These are phyloP conservation scores for Elongisporangium anandrum DNA, from an alignment of 352 stramenopile species.

Conservation along the genomic window DNA sequence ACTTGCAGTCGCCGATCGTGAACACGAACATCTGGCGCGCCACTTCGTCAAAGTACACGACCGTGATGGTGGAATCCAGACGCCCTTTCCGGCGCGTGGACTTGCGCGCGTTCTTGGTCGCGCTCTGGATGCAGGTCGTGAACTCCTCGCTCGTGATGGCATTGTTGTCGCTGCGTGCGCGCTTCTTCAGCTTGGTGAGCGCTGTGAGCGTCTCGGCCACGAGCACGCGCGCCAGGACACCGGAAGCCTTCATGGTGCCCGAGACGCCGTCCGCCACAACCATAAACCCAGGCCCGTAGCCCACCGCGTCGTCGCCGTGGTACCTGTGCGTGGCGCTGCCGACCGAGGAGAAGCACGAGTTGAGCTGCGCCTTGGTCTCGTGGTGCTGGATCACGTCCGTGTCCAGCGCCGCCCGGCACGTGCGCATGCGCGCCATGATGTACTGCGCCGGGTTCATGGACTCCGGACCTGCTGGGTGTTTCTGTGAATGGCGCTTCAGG, in stretches of 20 bases:
- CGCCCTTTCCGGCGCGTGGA: constrained; percentile 71
- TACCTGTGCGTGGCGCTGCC: constrained; percentile 74
- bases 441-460: constrained; percentile 63
- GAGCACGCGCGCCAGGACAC: constrained; percentile 71
- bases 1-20: constrained; percentile 87
- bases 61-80: constrained; percentile 80
- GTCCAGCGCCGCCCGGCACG: constrained; percentile 53
- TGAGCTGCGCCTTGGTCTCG: constrained; percentile 9
- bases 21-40: constrained; percentile 76
- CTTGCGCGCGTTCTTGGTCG: constrained; percentile 71
- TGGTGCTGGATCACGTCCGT: constrained; percentile 19
- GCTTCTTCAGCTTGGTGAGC: constrained; percentile 70
- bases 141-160: constrained; percentile 61
- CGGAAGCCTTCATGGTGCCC: constrained; percentile 80
- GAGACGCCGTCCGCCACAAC: constrained; percentile 84
- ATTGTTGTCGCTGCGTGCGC: constrained; percentile 26
- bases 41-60: constrained; percentile 76
- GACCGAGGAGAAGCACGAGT: constrained; percentile 66
- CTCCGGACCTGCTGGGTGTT: neutral
- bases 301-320: constrained; percentile 82
- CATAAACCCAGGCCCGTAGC: constrained; percentile 84
- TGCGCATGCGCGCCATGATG: constrained; percentile 70
- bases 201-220: constrained; percentile 70
- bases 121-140: constrained; percentile 53
- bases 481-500: neutral